phyloP scores from a whole-genome alignment of 148 eudicot genomes.

The Agrostemma githago region DNA sequence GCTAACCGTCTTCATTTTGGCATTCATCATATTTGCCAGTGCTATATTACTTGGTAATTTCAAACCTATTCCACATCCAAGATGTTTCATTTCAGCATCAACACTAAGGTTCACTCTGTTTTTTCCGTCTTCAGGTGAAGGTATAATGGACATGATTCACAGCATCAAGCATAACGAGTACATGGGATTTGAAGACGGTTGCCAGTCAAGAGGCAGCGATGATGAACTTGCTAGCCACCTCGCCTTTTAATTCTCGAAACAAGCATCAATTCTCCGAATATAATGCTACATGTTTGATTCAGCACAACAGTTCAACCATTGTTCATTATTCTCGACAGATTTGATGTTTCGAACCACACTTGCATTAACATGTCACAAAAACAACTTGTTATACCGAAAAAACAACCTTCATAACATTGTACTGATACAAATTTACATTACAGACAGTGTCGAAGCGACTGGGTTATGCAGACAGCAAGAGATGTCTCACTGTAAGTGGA shows the following conservation, averaged over 20 bases:
- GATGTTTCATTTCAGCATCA: neutral
- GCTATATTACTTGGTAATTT: conserved; percentile 54
- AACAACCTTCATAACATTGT: neutral
- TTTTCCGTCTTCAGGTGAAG: conserved; percentile 29
- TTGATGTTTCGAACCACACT: neutral
- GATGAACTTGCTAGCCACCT: neutral
- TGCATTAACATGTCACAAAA: neutral
- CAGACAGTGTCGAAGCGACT: neutral
- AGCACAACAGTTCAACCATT: neutral
- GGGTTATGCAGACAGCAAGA: no score
- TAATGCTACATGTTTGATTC: no score
- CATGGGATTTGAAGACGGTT: conserved; percentile 48
- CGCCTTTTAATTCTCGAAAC: neutral
- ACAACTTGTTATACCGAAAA: neutral
- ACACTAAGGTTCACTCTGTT: neutral
- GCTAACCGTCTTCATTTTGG: conserved; percentile 52
- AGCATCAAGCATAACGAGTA: conserved; percentile 32
- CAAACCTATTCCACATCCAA: neutral
- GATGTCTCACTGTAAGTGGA: no score
- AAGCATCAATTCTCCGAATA: no score
- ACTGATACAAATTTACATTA: neutral
- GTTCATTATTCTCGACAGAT: neutral
- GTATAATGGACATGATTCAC: conserved; percentile 31
- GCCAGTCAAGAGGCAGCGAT: neutral
- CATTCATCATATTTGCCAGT: conserved; percentile 51